Evolutionary conservation across 306 rosid species (phyloP).

Genomic region (Prosopis cineraria): DNA sequence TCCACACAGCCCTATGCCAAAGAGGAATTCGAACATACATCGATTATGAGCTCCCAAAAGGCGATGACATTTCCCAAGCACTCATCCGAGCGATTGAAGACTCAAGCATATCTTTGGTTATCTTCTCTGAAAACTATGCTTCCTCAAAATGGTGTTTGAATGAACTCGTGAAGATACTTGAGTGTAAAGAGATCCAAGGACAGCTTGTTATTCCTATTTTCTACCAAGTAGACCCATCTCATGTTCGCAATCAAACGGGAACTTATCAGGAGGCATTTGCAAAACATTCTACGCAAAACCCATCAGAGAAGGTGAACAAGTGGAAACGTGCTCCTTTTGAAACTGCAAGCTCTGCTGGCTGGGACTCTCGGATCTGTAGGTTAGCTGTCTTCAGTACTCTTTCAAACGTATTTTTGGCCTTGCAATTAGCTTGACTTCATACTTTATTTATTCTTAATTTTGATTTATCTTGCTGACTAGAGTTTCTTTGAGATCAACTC

Average conservation of each 20-base stretch:
- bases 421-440: no score
- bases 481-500: no score
- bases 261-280: background rate
- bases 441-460: no score
- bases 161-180: background rate
- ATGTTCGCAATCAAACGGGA: background rate
- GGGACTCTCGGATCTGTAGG: background rate
- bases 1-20: background rate
- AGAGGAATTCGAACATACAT: background rate
- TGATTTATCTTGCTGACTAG: no score
- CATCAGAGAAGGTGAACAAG: background rate
- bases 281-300: background rate
- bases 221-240: background rate
- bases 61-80: background rate
- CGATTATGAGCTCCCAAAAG: background rate
- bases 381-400: slow-evolving; percentile 29
- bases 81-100: background rate
- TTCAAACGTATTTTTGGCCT: no score
- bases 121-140: background rate
- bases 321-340: background rate
- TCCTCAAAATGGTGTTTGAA: background rate
- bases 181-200: background rate
- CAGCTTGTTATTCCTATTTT: background rate
- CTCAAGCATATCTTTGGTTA: background rate
- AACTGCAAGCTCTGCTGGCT: background rate